These are phyloP conservation scores for Rhynchosporium graminicola DNA, from an alignment of 2,329 filamentous ascomycete species.

Conservation along the genomic window DNA sequence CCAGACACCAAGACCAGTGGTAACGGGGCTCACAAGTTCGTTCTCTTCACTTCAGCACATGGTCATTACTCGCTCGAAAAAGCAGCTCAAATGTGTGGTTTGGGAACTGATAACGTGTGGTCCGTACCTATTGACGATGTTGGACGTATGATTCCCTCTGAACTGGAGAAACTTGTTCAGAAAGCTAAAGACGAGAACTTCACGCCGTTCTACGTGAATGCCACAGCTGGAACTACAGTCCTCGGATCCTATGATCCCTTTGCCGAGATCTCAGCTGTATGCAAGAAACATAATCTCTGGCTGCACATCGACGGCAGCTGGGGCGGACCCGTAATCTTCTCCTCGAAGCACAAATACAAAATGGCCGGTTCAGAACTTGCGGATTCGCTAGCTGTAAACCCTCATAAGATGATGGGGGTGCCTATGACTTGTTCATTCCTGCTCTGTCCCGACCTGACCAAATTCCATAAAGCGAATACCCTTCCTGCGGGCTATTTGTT, in stretches of 20 bases:
- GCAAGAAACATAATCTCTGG: constrained; percentile 75
- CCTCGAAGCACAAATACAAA: constrained; percentile 60
- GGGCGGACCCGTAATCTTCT: constrained; percentile 85
- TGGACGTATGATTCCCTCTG: constrained; percentile 70
- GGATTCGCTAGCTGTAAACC: constrained; percentile 83
- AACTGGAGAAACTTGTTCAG: constrained; percentile 63
- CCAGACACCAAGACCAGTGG: constrained; percentile 75
- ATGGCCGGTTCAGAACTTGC: constrained; percentile 72
- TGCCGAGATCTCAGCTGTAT: constrained; percentile 66
- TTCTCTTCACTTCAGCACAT: constrained; percentile 84
- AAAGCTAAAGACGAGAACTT: constrained; percentile 65
- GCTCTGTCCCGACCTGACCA: constrained; percentile 70
- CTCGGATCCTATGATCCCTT: constrained; percentile 87
- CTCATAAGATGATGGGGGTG: constrained; percentile 96
- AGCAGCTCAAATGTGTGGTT: constrained; percentile 84
- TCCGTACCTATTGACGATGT: constrained; percentile 69
- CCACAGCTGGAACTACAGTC: constrained; percentile 93
- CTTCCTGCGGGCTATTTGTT: constrained; percentile 86
- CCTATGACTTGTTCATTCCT: constrained; percentile 91
- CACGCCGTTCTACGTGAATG: constrained; percentile 92
- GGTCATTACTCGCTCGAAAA: constrained; percentile 96
- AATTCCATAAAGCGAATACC: constrained; percentile 83
- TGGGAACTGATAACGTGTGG: constrained; percentile 75
- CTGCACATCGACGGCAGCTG: constrained; percentile 90
- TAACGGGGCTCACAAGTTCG: constrained; percentile 65